These are phyloP conservation scores for Mycosphaerelloides madeirae DNA, from an alignment of 2,329 filamentous ascomycete species.

Conservation along the genomic window DNA sequence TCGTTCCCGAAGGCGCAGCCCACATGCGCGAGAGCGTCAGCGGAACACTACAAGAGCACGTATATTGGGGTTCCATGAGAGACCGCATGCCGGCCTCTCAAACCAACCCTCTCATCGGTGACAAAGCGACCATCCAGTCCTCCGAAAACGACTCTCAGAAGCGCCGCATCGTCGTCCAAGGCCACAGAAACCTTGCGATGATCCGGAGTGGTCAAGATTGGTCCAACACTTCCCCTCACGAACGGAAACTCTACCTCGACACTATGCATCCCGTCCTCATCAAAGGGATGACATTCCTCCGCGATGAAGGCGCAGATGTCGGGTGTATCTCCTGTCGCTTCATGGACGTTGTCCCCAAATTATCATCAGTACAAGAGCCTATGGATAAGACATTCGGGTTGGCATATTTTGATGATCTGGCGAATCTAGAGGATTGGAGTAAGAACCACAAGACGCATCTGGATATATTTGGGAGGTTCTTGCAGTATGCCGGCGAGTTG, in stretches of 20 bases:
- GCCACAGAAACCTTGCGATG: slow-evolving; percentile 40
- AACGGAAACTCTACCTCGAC: slow-evolving; percentile 41
- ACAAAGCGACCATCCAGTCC: slow-evolving; percentile 31
- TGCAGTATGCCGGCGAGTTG: slow-evolving; percentile 23
- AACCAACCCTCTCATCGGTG: slow-evolving; percentile 18
- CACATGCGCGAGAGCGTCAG: slow-evolving; percentile 38
- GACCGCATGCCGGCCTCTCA: slow-evolving; percentile 41
- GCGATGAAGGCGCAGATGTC: slow-evolving; percentile 40
- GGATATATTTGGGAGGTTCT: slow-evolving; percentile 22
- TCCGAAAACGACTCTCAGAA: slow-evolving; percentile 9
- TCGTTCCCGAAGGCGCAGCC: slow-evolving; percentile 38
- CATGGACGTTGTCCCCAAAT: slow-evolving; percentile 35
- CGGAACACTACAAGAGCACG: slow-evolving; percentile 40
- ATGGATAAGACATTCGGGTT: slow-evolving; percentile 24
- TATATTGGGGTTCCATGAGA: slow-evolving; percentile 47
- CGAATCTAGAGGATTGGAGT: slow-evolving; percentile 21
- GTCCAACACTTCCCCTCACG: slow-evolving; percentile 37
- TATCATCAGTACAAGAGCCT: neutral
- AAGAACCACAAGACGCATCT: slow-evolving; percentile 24
- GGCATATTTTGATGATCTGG: slow-evolving; percentile 23
- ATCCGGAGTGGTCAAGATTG: slow-evolving; percentile 47
- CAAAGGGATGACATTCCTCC: slow-evolving; percentile 43
- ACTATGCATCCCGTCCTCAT: slow-evolving; percentile 45
- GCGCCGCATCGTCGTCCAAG: slow-evolving; percentile 31
- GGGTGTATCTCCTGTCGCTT: slow-evolving; percentile 44